Evolutionary conservation across 306 rosid species (phyloP).

Genomic region (Astragalus membranaceus): DNA sequence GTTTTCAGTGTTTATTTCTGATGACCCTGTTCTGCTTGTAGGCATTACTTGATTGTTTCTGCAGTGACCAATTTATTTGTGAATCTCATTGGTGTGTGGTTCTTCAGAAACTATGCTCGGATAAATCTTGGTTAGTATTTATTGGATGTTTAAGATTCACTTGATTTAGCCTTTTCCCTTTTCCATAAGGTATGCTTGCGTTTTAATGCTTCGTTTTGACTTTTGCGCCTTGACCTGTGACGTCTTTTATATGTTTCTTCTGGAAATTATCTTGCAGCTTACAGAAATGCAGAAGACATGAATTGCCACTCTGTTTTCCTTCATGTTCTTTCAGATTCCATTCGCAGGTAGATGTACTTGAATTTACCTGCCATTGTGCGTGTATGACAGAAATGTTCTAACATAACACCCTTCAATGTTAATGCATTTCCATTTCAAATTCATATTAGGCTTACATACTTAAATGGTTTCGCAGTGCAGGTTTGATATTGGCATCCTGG

Average conservation of each 20-base stretch:
- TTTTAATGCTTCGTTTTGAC: conserved; percentile 1
- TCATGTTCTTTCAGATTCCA: conserved; percentile 94
- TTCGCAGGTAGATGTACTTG: conserved; percentile 73
- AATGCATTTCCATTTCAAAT: conserved; percentile 13
- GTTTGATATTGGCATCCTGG: conserved; percentile 96
- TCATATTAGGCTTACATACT: conserved; percentile 34
- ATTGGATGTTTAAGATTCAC: conserved; percentile 1
- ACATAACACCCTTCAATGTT: not conserved
- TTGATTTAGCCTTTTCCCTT: not conserved
- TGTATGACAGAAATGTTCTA: not conserved
- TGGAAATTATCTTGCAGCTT: conserved; percentile 47
- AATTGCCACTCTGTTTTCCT: conserved; percentile 87
- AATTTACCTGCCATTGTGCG: not conserved
- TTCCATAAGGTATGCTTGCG: not conserved
- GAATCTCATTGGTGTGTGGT: conserved; percentile 98
- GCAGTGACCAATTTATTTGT: conserved; percentile 91
- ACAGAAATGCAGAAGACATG: conserved; percentile 98
- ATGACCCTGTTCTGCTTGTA: conserved; percentile 35
- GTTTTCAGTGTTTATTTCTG: not conserved
- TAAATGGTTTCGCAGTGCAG: conserved; percentile 82
- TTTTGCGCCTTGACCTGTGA: conserved; percentile 7
- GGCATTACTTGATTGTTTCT: conserved; percentile 96
- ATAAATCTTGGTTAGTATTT: conserved; percentile 70
- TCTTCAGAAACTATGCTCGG: conserved; percentile 97
- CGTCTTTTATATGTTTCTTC: conserved; percentile 16